Evolutionary conservation across 176 grass and related monocot species (phyloP).

Genomic region (Elymus sibiricus): DNA sequence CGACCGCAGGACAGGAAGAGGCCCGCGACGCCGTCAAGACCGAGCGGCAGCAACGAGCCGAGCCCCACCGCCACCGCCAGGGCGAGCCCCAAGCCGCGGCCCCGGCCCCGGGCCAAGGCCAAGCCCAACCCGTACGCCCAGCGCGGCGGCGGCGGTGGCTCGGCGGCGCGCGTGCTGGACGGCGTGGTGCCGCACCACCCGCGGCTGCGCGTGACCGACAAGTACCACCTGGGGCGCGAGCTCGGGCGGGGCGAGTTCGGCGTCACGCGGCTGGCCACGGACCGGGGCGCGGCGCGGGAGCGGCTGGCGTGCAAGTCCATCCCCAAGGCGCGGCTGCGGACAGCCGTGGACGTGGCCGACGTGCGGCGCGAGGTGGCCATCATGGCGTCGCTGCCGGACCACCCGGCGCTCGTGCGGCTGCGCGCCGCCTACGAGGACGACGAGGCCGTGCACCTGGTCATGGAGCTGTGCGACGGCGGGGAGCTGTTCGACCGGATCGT

Average conservation of each 20-base stretch:
- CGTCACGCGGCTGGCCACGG: constrained; percentile 57
- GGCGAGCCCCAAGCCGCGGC: neutral
- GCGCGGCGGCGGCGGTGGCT: neutral
- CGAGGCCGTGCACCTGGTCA: constrained; percentile 75
- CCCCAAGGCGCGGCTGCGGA: constrained; percentile 57
- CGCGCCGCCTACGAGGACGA: constrained; percentile 60
- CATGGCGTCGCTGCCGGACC: constrained; percentile 64
- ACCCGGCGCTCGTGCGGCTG: constrained; percentile 58
- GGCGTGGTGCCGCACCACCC: constrained; percentile 65
- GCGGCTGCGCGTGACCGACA: constrained; percentile 53
- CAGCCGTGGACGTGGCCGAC: constrained; percentile 66
- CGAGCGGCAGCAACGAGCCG: neutral
- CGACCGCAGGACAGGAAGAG: neutral
- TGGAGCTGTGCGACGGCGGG: constrained; percentile 82
- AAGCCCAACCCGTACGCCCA: constrained; percentile 31
- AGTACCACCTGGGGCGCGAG: constrained; percentile 57
- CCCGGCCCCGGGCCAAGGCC: neutral
- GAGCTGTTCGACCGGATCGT: constrained; percentile 85
- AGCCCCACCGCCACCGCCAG: neutral
- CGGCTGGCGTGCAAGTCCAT: constrained; percentile 79
- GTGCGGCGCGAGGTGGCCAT: constrained; percentile 72
- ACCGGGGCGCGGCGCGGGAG: constrained; percentile 49
- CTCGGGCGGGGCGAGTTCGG: constrained; percentile 70
- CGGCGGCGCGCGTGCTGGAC: constrained; percentile 42
- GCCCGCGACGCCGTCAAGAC: constrained; percentile 30